Percentiles rank a stretch among this genome's conserved stretches.
Evolutionary conservation across 176 grass and related monocot genomes (phyloP).

Genomic region (Neostapfia colusana): DNA sequence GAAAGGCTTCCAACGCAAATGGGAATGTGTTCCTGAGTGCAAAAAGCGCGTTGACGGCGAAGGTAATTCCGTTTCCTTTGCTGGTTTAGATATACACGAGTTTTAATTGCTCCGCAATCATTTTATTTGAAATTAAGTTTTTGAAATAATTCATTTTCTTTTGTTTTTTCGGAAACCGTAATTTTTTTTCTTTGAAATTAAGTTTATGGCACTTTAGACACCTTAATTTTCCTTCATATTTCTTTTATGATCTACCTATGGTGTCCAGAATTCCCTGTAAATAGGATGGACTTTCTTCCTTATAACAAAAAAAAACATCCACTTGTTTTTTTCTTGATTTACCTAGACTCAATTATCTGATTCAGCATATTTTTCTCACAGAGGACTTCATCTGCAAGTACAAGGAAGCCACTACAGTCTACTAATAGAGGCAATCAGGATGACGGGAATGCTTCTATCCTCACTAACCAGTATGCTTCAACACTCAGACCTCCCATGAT

Average conservation of each 20-base stretch:
- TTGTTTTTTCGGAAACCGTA: no score
- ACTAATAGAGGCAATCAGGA: conserved; percentile 33
- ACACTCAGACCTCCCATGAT: not conserved
- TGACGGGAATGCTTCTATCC: conserved; percentile 24
- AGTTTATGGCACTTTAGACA: no score
- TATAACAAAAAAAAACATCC: not conserved
- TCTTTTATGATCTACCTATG: not conserved
- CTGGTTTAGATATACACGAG: not conserved
- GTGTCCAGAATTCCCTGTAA: not conserved
- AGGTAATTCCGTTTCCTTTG: conserved; percentile 28
- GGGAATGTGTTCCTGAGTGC: conserved; percentile 38
- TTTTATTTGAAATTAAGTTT: no score
- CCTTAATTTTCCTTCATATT: no score
- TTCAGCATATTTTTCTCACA: conserved; percentile 24
- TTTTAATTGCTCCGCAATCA: not conserved
- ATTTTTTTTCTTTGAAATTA: no score
- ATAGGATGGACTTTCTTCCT: not conserved
- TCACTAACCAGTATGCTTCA: conserved; percentile 20
- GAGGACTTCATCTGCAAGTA: conserved; percentile 40
- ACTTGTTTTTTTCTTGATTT: no score
- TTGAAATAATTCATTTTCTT: no score
- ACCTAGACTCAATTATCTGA: not conserved
- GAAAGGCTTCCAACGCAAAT: conserved; percentile 35
- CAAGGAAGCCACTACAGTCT: conserved; percentile 47
- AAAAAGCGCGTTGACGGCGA: conserved; percentile 25